These are phyloP conservation scores for Calocybe indica DNA, from an alignment of 768 basidiomycete genomes.

Conservation along the genomic window DNA sequence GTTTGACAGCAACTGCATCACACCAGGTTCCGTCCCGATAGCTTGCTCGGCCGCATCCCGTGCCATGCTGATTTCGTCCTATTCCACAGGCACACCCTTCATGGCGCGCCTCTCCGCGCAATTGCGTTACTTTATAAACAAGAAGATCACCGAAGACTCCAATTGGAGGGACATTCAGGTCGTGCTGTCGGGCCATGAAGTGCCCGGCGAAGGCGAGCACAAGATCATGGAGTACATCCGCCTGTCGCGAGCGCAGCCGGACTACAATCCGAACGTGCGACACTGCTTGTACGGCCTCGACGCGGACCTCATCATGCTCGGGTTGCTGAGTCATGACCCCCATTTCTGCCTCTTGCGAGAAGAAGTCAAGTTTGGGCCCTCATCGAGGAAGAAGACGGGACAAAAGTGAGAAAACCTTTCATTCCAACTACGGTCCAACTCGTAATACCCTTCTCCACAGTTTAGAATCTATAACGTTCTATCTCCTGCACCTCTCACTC, in stretches of 20 bases:
- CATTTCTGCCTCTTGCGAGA: constrained; percentile 97
- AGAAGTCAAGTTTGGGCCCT: constrained; percentile 95
- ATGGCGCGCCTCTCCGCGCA: constrained; percentile 92
- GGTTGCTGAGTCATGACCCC: constrained; percentile 93
- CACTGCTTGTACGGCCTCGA: constrained; percentile 99
- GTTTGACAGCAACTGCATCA: constrained; percentile 98
- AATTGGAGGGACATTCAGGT: constrained; percentile 92
- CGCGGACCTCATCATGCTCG: constrained; percentile 98
- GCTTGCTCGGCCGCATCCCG: background rate
- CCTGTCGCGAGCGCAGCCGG: constrained; percentile 86
- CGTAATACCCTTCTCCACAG: constrained; percentile 15
- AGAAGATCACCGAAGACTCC: constrained; percentile 96
- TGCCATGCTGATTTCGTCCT: background rate
- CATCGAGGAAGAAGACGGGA: constrained; percentile 64
- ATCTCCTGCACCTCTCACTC: constrained; percentile 88
- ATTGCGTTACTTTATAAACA: constrained; percentile 93
- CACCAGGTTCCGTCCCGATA: constrained; percentile 63
- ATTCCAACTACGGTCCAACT: no score
- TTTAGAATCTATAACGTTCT: constrained; percentile 84
- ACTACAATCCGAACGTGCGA: constrained; percentile 93
- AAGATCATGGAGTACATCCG: constrained; percentile 99
- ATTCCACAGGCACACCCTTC: constrained; percentile 75
- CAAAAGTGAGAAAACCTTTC: constrained; percentile 27
- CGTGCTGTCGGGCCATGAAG: constrained; percentile 94
- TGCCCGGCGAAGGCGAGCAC: constrained; percentile 98